Conservation (phyloP, 345 rosid genomes). For the Eucalyptus viminalis region DNA sequence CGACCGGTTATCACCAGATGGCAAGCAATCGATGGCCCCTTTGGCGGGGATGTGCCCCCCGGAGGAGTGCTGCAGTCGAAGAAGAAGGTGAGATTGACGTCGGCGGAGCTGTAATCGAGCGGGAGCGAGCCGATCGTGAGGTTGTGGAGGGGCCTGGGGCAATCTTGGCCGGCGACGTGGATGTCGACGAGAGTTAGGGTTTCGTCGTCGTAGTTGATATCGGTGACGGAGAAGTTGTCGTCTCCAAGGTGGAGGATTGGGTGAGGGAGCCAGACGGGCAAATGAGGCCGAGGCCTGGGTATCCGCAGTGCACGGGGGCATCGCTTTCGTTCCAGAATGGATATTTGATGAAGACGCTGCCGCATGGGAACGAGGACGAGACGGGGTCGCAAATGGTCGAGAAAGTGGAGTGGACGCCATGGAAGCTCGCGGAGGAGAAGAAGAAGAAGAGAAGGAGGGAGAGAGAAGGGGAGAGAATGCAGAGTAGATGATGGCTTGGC, state of each 20-base stretch:
- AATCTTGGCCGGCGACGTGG: neutral
- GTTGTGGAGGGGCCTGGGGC: slow-evolving; percentile 15
- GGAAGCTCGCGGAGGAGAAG: neutral
- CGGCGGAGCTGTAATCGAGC: neutral
- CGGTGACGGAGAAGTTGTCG: neutral
- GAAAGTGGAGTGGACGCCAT: neutral
- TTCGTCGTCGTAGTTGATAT: neutral
- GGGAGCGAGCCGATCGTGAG: neutral
- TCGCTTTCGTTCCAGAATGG: too few relatives aligned
- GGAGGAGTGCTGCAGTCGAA: neutral
- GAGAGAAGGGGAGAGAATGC: neutral
- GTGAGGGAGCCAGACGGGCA: neutral
- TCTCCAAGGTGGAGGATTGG: neutral
- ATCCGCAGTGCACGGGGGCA: neutral
- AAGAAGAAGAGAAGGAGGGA: neutral
- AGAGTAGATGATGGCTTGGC: neutral
- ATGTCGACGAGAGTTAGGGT: slow-evolving; percentile 2
- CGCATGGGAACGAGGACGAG: neutral
- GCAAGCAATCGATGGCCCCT: neutral
- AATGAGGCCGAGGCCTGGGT: slow-evolving; percentile 5
- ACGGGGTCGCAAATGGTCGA: neutral
- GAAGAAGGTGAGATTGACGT: slow-evolving; percentile 7
- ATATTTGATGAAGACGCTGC: too few relatives aligned
- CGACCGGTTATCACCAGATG: fast-evolving
- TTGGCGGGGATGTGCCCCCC: neutral